A percentile compares a stretch with the other conserved stretches of the same genome.
Evolutionary conservation across 345 rosid genomes (phyloP).

Genomic region (Rhodomyrtus tomentosa): DNA sequence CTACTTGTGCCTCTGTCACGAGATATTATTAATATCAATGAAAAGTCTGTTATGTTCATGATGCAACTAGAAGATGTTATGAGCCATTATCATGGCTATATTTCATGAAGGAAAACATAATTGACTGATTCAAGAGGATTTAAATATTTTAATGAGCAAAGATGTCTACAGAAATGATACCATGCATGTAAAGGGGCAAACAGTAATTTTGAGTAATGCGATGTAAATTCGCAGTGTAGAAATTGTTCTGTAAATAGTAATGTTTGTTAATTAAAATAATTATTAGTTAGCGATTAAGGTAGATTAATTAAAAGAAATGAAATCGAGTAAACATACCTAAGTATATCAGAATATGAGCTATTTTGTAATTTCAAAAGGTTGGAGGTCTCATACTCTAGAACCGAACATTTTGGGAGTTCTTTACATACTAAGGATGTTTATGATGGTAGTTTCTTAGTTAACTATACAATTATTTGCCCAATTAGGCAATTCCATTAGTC

Average conservation of each 20-base stretch:
- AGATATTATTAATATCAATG: background rate
- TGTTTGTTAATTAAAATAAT: background rate
- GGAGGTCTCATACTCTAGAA: background rate
- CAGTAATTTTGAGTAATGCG: background rate
- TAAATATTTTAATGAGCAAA: background rate
- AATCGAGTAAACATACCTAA: background rate
- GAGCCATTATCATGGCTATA: background rate
- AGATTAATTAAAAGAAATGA: background rate
- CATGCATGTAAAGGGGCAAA: background rate
- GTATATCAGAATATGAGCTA: background rate
- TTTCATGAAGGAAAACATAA: background rate
- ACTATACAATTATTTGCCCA: too few relatives aligned
- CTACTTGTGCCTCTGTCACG: background rate
- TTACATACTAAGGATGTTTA: background rate
- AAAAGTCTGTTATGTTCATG: background rate
- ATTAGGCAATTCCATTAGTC: too few relatives aligned
- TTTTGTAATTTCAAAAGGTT: background rate
- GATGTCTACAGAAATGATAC: background rate
- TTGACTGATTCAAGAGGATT: background rate
- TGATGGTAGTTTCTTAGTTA: too few relatives aligned
- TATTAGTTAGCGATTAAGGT: background rate
- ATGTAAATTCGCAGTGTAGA: background rate
- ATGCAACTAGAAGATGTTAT: background rate
- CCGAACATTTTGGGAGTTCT: background rate
- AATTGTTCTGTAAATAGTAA: background rate